Conservation (phyloP, 1,284 basidiomycete genomes). For the Moesziomyces aphidis region DNA sequence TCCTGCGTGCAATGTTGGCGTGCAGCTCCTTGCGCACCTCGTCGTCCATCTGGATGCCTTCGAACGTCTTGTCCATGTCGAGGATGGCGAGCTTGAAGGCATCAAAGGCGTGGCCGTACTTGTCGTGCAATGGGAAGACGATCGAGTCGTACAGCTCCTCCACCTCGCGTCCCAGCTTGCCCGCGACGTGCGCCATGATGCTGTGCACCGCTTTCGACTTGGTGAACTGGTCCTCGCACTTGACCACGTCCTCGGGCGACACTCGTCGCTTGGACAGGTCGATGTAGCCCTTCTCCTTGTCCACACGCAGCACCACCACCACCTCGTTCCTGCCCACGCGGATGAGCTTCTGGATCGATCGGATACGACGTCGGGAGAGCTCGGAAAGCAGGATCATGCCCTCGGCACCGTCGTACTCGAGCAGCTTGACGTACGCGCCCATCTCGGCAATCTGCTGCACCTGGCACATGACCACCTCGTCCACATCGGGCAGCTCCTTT, state of each 20-base stretch:
- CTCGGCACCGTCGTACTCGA: constrained; percentile 99
- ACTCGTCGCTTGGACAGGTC: constrained; percentile 99
- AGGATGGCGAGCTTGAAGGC: constrained; percentile 96
- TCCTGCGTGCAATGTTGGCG: constrained; percentile 88
- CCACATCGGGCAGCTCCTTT: constrained; percentile 73
- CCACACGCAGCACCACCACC: constrained; percentile 95
- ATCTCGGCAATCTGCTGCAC: constrained; percentile 99
- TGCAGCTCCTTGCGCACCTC: constrained; percentile 79
- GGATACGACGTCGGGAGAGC: constrained; percentile 93
- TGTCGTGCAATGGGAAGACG: constrained; percentile 91
- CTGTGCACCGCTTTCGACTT: constrained; percentile 80
- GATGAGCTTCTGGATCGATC: constrained; percentile 98
- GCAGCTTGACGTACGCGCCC: constrained; percentile 98
- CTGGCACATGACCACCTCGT: constrained; percentile 99
- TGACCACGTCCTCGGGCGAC: constrained; percentile 97
- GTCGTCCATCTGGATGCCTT: constrained; percentile 74
- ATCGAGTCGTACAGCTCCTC: constrained; percentile 90
- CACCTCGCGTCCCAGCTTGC: constrained; percentile 69
- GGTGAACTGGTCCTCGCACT: constrained; percentile 98
- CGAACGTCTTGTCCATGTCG: constrained; percentile 81
- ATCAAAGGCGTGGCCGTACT: constrained; percentile 95
- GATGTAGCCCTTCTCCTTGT: constrained; percentile 99
- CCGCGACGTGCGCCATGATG: constrained; percentile 66
- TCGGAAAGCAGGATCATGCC: constrained; percentile 99
- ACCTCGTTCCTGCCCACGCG: constrained; percentile 98